Base-by-base conservation (phyloP, 441 rosid species). In the Populus hybrid region DNA sequence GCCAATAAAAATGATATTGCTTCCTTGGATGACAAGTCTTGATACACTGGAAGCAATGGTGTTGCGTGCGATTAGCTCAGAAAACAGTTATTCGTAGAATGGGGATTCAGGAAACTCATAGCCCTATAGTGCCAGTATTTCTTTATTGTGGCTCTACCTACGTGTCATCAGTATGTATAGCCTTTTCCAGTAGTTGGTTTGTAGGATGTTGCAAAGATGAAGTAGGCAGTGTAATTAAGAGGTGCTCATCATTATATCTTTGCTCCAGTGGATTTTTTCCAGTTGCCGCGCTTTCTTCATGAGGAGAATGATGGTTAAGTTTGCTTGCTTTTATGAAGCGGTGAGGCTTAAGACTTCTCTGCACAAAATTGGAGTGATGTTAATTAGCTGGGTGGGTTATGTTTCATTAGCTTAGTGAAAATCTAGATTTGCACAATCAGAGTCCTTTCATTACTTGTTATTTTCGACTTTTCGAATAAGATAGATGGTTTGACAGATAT, bases 1-100 rank as follows among this genome's bases (percentile, higher is more conserved):
- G 82, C 86, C 1, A 88, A 89, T 83, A 87, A 85, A 83, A 82
- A 70, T 21, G 88, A 87, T 67, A 80, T 79, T 63, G 78, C 90
- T 71, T 77, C 89, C 76, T 79, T 87, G 4, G 86, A 86, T 74
- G 88, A 84, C 75, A 74, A 84, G 76, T 85, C 90, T 75, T 87
- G 86, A 89, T 78, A 70, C 34, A 26, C 10, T 5, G 36, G 69
- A 80, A 71, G 72, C n/a, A 65, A 32, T 8, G 63, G 20, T 50
- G 2, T 50, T 67, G 35, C 50, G 16, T 66, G 73, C 71, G 79
- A 50, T 36, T 35, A 63, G 70, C 57, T 73, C 61, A 9, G 8
- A 21, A 32, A 69, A 40, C 36, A 73, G 78, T 21, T 26, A 73
- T 64, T 73, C 20, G n/a, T 21, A 38, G 67, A 63, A 4, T 38